phyloP scores from a whole-genome alignment of 148 eudicot genomes.

The Rhododendron mucronatum region DNA sequence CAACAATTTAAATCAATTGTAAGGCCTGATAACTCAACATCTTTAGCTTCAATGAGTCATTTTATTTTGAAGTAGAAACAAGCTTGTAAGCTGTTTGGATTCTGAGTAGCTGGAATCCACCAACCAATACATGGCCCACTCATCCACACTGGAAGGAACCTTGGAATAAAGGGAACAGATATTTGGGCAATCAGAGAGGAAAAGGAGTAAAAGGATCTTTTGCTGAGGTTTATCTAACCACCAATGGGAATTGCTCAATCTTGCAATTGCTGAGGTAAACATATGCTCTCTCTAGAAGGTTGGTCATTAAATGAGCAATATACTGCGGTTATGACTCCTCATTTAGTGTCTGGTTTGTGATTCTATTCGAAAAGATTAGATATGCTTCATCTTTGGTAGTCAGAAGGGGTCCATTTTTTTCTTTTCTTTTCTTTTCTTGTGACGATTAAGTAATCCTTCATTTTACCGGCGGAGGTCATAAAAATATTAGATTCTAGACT shows the following conservation, averaged over 20 bases:
- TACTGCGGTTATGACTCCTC: neutral
- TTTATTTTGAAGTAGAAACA: neutral
- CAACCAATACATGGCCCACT: neutral
- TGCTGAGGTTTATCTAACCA: slow-evolving; percentile 9
- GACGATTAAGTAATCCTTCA: neutral
- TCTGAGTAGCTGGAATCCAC: neutral
- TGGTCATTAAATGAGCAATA: neutral
- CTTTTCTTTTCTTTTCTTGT: neutral
- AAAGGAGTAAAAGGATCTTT: neutral
- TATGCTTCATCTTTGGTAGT: slow-evolving; percentile 13
- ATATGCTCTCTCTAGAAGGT: neutral
- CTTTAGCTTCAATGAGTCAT: neutral
- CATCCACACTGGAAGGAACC: slow-evolving; percentile 8
- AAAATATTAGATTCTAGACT: too few relatives aligned
- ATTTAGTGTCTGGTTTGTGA: neutral
- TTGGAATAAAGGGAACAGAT: slow-evolving; percentile 13
- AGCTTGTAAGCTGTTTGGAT: neutral
- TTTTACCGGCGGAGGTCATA: neutral
- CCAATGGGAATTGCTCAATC: slow-evolving; percentile 5
- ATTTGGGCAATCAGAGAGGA: slow-evolving; percentile 6
- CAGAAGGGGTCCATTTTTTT: neutral
- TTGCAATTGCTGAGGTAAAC: neutral
- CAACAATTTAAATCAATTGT: neutral
- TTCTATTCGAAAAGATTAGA: slow-evolving; percentile 13
- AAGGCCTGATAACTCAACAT: neutral